Conservation (phyloP, 2,329 filamentous ascomycete genomes). For the Monosporascus sp. region DNA sequence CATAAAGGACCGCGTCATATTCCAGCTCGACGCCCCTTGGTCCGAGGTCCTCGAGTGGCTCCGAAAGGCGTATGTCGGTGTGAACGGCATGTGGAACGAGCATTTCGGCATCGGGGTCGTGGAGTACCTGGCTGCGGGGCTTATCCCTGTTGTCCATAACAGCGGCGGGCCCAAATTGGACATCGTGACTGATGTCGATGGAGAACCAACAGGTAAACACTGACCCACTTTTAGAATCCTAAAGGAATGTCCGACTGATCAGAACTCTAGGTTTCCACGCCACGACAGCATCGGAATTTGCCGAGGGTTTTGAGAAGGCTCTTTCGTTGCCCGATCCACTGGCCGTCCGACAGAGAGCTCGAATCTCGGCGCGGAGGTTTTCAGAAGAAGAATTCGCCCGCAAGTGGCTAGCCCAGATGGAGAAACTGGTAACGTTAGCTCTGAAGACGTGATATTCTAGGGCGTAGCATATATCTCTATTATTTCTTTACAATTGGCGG, state of each 20-base stretch:
- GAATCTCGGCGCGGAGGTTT: slow-evolving; percentile 76
- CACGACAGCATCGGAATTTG: slow-evolving; percentile 72
- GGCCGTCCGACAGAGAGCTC: slow-evolving; percentile 69
- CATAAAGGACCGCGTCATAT: slow-evolving; percentile 79
- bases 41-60: slow-evolving; percentile 79
- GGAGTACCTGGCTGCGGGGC: slow-evolving; percentile 92
- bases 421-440: slow-evolving; percentile 56
- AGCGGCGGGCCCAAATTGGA: slow-evolving; percentile 90
- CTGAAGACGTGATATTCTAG: background rate
- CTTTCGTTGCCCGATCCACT: slow-evolving; percentile 67
- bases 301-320: slow-evolving; percentile 72
- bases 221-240: background rate
- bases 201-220: slow-evolving; percentile 65
- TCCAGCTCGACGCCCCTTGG: slow-evolving; percentile 88
- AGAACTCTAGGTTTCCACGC: slow-evolving; percentile 70
- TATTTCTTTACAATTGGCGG: background rate
- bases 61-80: slow-evolving; percentile 71
- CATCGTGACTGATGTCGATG: slow-evolving; percentile 80
- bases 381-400: slow-evolving; percentile 80
- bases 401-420: slow-evolving; percentile 73
- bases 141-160: slow-evolving; percentile 90
- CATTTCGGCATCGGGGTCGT: slow-evolving; percentile 98
- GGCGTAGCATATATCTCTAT: background rate
- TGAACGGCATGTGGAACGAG: slow-evolving; percentile 99
- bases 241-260: slow-evolving; percentile 11